Conservation (phyloP, 202 grass and related monocot genomes). For the Alloteropsis angusta region DNA sequence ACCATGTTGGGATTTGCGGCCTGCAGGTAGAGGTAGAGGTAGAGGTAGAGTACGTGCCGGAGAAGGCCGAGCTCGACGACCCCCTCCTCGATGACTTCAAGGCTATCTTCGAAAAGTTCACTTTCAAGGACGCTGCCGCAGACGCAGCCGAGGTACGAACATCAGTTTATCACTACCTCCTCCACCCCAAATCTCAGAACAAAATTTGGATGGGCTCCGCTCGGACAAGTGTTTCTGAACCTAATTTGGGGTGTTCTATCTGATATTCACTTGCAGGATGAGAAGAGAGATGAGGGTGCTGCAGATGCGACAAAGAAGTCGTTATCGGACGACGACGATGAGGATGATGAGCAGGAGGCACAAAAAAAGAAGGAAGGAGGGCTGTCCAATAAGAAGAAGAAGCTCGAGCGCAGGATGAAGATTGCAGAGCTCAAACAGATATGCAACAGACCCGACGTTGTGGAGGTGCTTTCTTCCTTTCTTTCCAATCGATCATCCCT, state of each 20-base stretch:
- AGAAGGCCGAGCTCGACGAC: constrained; percentile 68
- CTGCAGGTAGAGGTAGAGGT: constrained; percentile 71
- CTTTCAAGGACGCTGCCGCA: constrained; percentile 53
- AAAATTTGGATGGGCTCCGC: not conserved
- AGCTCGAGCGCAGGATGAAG: constrained; percentile 84
- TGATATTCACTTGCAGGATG: constrained; percentile 27
- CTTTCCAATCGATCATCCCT: not conserved
- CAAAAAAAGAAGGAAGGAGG: constrained; percentile 80
- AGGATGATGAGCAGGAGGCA: constrained; percentile 63
- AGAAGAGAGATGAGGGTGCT: constrained; percentile 55
- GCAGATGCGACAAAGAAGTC: constrained; percentile 45
- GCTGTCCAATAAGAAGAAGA: constrained; percentile 38
- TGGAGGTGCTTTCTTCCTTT: constrained; percentile 39
- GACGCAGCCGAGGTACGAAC: constrained; percentile 40
- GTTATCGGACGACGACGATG: constrained; percentile 53
- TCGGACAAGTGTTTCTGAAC: not conserved
- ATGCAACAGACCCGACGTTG: constrained; percentile 78
- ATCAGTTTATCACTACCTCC: not conserved
- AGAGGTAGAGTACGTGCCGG: constrained; percentile 89
- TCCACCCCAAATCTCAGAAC: not conserved
- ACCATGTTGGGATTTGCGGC: constrained; percentile 3
- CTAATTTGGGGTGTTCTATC: not conserved
- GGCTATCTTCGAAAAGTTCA: constrained; percentile 77
- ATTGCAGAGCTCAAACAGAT: constrained; percentile 87
- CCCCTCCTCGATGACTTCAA: constrained; percentile 67